A percentile compares a stretch with the other conserved stretches of the same genome.
phyloP scores from a whole-genome alignment of 371 early-diverging fungal genomes.

The Haplosporangium sp. region DNA sequence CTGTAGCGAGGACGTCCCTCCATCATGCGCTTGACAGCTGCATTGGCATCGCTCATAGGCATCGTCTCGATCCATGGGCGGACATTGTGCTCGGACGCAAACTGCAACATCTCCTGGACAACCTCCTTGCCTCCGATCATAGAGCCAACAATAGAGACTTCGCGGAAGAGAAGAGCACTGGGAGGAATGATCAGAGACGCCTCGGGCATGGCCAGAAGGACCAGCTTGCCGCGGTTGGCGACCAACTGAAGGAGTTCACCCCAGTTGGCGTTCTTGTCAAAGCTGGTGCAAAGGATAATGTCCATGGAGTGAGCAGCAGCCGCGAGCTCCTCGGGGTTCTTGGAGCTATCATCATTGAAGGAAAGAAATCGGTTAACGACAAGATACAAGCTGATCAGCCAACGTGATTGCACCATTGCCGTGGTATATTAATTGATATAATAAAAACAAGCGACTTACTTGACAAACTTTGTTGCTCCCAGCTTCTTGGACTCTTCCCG shows the following conservation, averaged over 20 bases:
- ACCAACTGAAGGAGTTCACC: constrained; percentile 61
- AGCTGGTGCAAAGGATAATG: constrained; percentile 67
- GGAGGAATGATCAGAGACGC: constrained; percentile 59
- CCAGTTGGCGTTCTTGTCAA: constrained; percentile 65
- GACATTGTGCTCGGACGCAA: constrained; percentile 76
- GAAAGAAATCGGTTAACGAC: not conserved
- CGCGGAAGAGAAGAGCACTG: constrained; percentile 59
- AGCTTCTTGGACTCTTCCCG: constrained; percentile 73
- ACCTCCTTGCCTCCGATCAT: constrained; percentile 72
- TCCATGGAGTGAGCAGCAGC: constrained; percentile 55
- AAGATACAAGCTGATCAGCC: not conserved
- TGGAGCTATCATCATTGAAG: constrained; percentile 16
- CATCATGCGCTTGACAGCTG: constrained; percentile 66
- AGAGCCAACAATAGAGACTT: constrained; percentile 72
- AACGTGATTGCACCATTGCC: constrained; percentile 2
- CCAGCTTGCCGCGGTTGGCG: constrained; percentile 63
- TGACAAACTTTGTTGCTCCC: constrained; percentile 72
- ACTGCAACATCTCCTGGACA: constrained; percentile 73
- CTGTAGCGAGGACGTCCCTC: constrained; percentile 77
- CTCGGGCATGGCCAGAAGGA: constrained; percentile 79
- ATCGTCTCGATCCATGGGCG: constrained; percentile 74
- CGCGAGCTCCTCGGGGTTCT: constrained; percentile 47
- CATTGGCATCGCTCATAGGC: constrained; percentile 72
- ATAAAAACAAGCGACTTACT: constrained; percentile 22
- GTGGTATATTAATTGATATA: too few species aligned